Evolutionary conservation across 345 rosid species (phyloP), one percentile per base, ranked within the genome.

Genomic region (Lepidium didymum): DNA sequence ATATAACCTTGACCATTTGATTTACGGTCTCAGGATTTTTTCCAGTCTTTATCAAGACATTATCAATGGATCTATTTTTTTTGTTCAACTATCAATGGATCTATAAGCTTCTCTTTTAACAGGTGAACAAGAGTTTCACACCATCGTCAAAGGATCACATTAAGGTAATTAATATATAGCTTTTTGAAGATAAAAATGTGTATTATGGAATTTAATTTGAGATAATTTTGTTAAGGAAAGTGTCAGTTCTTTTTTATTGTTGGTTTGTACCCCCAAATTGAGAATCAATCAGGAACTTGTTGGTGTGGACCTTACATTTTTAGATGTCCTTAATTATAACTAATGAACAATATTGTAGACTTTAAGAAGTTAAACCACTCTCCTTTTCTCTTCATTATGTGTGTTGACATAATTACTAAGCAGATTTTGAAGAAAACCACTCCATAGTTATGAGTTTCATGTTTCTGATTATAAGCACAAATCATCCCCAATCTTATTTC

Each of bases 281-380:
- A 62, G 64, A 54, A 63, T 43, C 68, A 62, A 54, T 62, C 19
- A 71, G 55, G 62, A 70, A 52, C 55, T 62, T 53, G 62, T 53
- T 44, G 46, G 42, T 71, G 42, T 71, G 69, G 64, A 45, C 57
- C 69, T 45, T 19, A 34, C 40, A 42, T 51, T 4, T 13, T 21
- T 70, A 49, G 68, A 10, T 61, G 62, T 40, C 16, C 45, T 34
- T 54, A n/a, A n/a, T n/a, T n/a, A 41, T 61, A 43, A 59, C 58
- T 59, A 35, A 40, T 51, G 46, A 69, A 13, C 41, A 49, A 37
- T 58, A 0, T 27, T 27, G 6, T 27, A 27, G 31, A 4, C 4
- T 4, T 27, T 27, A 2, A 27, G 67, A 14, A 27, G 33, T 10
- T 37, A 46, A 57, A 2, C 18, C 41, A 40, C 33, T 60, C 36